Conservation (phyloP, 495 filamentous ascomycete genomes). For the Penicillium mononematosum region DNA sequence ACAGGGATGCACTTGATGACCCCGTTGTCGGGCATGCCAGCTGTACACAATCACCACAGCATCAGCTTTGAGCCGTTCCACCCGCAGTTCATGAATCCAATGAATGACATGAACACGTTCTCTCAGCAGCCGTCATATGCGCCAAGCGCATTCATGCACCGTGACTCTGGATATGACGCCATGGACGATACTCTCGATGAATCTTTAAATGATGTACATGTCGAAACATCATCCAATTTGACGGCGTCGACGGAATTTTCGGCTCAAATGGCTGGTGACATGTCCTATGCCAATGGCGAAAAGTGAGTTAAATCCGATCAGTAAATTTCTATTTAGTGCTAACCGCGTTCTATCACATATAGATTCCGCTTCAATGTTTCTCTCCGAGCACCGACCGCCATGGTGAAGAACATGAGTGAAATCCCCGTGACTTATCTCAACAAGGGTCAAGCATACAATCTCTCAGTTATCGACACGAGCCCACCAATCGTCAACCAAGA, state of each 20-base stretch:
- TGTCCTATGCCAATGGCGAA: constrained; percentile 41
- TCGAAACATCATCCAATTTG: constrained; percentile 32
- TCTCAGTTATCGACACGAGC: constrained; percentile 68
- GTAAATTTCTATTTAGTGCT: not conserved
- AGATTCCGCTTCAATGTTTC: constrained; percentile 92
- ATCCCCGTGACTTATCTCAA: constrained; percentile 96
- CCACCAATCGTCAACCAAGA: constrained; percentile 47
- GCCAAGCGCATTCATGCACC: constrained; percentile 76
- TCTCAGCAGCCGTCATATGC: constrained; percentile 65
- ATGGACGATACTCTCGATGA: constrained; percentile 65
- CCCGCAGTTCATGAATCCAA: constrained; percentile 63
- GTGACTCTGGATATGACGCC: constrained; percentile 71
- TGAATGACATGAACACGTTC: constrained; percentile 74
- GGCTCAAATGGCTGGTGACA: constrained; percentile 17
- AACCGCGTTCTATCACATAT: constrained; percentile 14
- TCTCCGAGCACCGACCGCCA: constrained; percentile 92
- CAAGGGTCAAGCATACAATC: constrained; percentile 88
- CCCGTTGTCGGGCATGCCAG: constrained; percentile 69
- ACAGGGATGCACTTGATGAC: constrained; percentile 74
- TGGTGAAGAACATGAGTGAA: constrained; percentile 83
- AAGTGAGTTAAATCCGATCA: constrained; percentile 41
- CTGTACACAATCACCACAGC: constrained; percentile 37
- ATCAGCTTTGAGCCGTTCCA: constrained; percentile 56
- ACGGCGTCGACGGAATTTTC: constrained; percentile 29
- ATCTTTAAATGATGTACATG: constrained; percentile 51